Conservation (phyloP, 1,139 yeast genomes). For the Blastobotrys serpentis region DNA sequence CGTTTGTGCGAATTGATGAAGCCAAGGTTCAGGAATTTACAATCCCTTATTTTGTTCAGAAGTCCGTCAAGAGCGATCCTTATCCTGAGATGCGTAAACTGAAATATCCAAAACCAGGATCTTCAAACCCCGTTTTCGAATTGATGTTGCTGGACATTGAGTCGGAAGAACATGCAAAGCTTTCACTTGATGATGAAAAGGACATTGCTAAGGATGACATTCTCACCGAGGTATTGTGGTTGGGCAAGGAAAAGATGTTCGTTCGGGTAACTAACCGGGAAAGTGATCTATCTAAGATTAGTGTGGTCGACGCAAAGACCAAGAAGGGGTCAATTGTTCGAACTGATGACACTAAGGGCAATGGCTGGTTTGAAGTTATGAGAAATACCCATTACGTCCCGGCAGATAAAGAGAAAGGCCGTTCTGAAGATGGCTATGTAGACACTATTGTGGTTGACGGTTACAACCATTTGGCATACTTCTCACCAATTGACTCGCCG, state of each 20-base stretch:
- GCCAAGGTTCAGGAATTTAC: slow-evolving; percentile 61
- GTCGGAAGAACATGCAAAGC: slow-evolving; percentile 33
- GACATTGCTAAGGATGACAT: slow-evolving; percentile 44
- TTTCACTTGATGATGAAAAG: slow-evolving; percentile 28
- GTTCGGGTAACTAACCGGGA: slow-evolving; percentile 70
- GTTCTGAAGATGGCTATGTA: slow-evolving; percentile 57
- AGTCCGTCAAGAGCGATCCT: slow-evolving; percentile 38
- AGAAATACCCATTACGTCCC: slow-evolving; percentile 73
- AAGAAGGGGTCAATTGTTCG: slow-evolving; percentile 45
- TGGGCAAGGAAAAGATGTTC: slow-evolving; percentile 53
- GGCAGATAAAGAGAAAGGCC: slow-evolving; percentile 44
- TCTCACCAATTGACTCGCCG: slow-evolving; percentile 47
- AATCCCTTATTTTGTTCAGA: slow-evolving; percentile 59
- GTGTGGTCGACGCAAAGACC: slow-evolving; percentile 48
- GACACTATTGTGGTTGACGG: slow-evolving; percentile 70
- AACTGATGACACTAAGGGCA: slow-evolving; percentile 42
- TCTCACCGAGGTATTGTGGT: slow-evolving; percentile 74
- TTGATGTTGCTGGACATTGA: slow-evolving; percentile 48
- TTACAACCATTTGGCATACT: slow-evolving; percentile 67
- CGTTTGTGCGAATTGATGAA: slow-evolving; percentile 70
- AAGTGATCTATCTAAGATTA: slow-evolving; percentile 59
- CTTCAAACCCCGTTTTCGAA: slow-evolving; percentile 60
- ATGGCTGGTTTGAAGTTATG: slow-evolving; percentile 78
- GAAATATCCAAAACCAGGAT: slow-evolving; percentile 91
- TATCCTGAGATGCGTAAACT: slow-evolving; percentile 58